Percentiles rank a stretch among this genome's conserved stretches.
These are phyloP conservation scores for Linderina pennispora DNA, from an alignment of 192 early-diverging fungal genomes.

Conservation along the genomic window DNA sequence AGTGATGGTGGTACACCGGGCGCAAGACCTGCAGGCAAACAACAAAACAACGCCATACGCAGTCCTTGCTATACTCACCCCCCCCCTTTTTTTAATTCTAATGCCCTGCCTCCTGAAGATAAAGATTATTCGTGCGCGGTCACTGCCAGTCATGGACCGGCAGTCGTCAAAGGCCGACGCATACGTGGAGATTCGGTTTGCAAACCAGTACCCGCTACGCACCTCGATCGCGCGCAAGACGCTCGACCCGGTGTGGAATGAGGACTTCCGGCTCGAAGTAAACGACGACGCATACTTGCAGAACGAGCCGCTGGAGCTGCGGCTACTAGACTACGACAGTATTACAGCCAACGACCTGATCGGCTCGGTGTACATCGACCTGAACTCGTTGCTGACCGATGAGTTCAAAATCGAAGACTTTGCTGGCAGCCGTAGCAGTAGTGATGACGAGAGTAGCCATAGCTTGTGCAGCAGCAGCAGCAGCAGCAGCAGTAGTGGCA, in stretches of 20 bases:
- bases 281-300: constrained; percentile 72
- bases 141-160: constrained; percentile 81
- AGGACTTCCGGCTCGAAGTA: constrained; percentile 75
- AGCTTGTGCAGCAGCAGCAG: not conserved
- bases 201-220: constrained; percentile 58
- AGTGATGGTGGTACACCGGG: no score
- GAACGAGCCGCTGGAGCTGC: constrained; percentile 74
- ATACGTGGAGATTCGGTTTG: constrained; percentile 76
- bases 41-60: no score
- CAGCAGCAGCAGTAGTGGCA: not conserved
- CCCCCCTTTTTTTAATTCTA: no score
- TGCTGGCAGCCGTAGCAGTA: not conserved
- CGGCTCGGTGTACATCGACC: constrained; percentile 69
- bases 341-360: constrained; percentile 71
- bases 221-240: constrained; percentile 65
- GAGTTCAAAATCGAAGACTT: constrained; percentile 41
- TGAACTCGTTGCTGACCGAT: constrained; percentile 69
- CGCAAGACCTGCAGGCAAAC: no score
- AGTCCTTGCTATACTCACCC: no score
- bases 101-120: constrained; percentile 80
- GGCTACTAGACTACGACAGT: constrained; percentile 70
- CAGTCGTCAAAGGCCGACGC: constrained; percentile 75
- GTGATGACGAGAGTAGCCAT: no score
- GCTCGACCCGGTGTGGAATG: constrained; percentile 78
- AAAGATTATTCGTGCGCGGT: constrained; percentile 58